Evolutionary conservation across 2,329 filamentous ascomycete genomes (phyloP), one percentile per base, ranked within the genome.

Genomic region (Cladorrhinum sp.): DNA sequence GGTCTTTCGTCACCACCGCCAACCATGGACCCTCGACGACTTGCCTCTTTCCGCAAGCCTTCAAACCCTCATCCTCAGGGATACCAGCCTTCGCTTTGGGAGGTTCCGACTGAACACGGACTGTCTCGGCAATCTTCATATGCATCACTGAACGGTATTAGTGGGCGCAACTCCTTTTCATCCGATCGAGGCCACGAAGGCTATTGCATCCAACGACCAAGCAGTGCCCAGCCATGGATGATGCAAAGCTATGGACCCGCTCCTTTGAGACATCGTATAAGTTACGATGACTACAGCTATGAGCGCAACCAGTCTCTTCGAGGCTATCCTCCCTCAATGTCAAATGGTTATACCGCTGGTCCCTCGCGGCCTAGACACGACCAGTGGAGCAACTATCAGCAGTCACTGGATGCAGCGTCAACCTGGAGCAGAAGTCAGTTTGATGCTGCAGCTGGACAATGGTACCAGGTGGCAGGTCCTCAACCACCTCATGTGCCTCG

Each of bases 401-500:
- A 49, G 13, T n/a, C 52, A n/a, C 32, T 57, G 13, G 25, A 38
- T 18, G 36, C 55, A 6, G 63, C 61, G 2, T 54, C 57, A 24
- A 60, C 58, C 20, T 69, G 66, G 68, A 72, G 61, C 59, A 67
- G 66, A 18, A 68, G 67, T 36, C 68, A 69, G 59, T 51, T 67
- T 23, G 63, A 64, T 38, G 62, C 64, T 13, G 57, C 62, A 16
- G 62, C 63, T 9, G 70, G 72, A 49, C 70, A 72, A 24, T 65
- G 65, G 63, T 68, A 72, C 32, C 72, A 74, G 57, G n/a, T n/a
- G n/a, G 65, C 71, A 25, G 66, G 67, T 23, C 69, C 67, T 5
- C 68, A 71, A n/a, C 73, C 73, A 36, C 71, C 73, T 1, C 68
- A 74, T 12, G 68, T 70, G 1, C 70, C 74, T 45, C 74, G 74